phyloP scores from a whole-genome alignment of 164 flowering plant species.

The Umbellularia californica region DNA sequence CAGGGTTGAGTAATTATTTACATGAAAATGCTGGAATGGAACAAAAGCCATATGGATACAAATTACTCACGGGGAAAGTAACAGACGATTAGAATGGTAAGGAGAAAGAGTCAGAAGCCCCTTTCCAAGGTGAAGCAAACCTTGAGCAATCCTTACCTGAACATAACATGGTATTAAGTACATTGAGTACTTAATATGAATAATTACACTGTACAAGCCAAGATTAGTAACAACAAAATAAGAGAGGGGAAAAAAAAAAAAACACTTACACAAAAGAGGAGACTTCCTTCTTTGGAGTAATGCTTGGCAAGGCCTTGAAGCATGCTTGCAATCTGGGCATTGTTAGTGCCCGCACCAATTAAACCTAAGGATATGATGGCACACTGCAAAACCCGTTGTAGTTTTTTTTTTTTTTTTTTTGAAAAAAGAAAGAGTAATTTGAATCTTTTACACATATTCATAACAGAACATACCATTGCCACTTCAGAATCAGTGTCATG shows the following conservation, averaged over 20 bases:
- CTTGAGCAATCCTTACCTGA: constrained; percentile 98
- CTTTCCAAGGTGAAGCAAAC: constrained; percentile 92
- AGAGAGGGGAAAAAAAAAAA: not conserved
- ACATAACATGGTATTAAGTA: constrained; percentile 5
- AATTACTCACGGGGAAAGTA: constrained; percentile 78
- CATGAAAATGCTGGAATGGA: not conserved
- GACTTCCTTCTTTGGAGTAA: constrained; percentile 93
- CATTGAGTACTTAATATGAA: not conserved
- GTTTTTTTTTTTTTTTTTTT: not conserved
- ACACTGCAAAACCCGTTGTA: constrained; percentile 67
- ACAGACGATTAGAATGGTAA: constrained; percentile 84
- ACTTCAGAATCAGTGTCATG: constrained; percentile 97
- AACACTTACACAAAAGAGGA: constrained; percentile 73
- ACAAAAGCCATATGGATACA: too few relatives aligned
- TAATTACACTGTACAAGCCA: not conserved
- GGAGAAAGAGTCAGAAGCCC: constrained; percentile 90
- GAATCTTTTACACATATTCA: too few relatives aligned
- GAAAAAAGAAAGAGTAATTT: too few relatives aligned
- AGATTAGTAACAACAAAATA: not conserved
- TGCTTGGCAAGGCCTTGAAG: constrained; percentile 95
- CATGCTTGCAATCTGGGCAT: constrained; percentile 98
- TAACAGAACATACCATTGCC: constrained; percentile 61
- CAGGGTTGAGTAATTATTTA: not conserved
- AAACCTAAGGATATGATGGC: constrained; percentile 88
- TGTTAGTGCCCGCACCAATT: constrained; percentile 98